Conservation (phyloP, 1,139 yeast genomes). For the Yamadazyma diospyri region DNA sequence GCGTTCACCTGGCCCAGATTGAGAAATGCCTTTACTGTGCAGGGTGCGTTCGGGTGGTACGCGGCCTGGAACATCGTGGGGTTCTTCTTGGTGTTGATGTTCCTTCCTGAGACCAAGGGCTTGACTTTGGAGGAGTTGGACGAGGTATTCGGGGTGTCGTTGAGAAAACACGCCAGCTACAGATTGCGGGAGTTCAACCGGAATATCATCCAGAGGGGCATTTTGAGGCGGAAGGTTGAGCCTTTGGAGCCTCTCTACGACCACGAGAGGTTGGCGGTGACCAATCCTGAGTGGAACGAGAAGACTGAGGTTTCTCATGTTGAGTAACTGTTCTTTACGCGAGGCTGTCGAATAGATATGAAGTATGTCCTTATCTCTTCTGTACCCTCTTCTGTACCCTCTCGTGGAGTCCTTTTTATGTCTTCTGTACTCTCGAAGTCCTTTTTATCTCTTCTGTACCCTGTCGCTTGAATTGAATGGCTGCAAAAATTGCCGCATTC, state of each 20-base stretch:
- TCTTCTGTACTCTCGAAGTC: background rate
- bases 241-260: conserved; percentile 54
- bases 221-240: conserved; percentile 40
- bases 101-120: conserved; percentile 68
- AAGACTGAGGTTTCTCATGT: conserved; percentile 50
- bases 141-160: conserved; percentile 61
- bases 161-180: conserved; percentile 51
- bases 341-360: background rate
- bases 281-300: conserved; percentile 59
- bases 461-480: too few species aligned
- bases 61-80: conserved; percentile 86
- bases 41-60: conserved; percentile 87
- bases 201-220: conserved; percentile 36
- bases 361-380: background rate
- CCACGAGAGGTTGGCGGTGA: conserved; percentile 57
- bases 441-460: too few species aligned
- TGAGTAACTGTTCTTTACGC: conserved; percentile 20
- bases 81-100: conserved; percentile 62
- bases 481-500: too few species aligned
- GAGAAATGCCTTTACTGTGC: conserved; percentile 60
- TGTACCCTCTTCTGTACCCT: background rate
- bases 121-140: conserved; percentile 71
- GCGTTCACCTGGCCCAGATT: conserved; percentile 84
- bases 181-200: conserved; percentile 46
- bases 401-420: background rate